phyloP scores from a whole-genome alignment of 371 early-diverging fungal genomes.

The Mortierella sp. region DNA sequence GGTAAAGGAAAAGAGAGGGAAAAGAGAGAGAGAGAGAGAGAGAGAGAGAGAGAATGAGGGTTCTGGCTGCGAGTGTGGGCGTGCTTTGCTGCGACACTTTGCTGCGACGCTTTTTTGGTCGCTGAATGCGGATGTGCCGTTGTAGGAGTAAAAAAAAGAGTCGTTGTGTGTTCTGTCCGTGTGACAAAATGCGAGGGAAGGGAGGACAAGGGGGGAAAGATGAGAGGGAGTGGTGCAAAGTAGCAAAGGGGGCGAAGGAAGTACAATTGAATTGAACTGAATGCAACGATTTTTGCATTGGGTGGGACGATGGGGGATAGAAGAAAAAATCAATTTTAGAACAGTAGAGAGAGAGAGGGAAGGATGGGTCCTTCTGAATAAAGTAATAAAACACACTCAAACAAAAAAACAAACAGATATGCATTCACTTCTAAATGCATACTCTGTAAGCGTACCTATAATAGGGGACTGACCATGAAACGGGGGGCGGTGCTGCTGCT shows the following conservation, averaged over 20 bases:
- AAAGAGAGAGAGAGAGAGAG: neutral
- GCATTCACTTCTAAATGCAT: neutral
- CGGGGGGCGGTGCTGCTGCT: neutral
- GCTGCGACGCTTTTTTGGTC: neutral
- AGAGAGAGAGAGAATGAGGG: neutral
- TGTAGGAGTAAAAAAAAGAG: neutral
- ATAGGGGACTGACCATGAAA: neutral
- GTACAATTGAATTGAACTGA: neutral
- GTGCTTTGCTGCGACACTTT: neutral
- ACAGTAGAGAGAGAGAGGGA: neutral
- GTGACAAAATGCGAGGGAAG: neutral
- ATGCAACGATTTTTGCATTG: neutral
- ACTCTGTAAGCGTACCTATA: neutral
- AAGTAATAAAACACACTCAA: neutral
- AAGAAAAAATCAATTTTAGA: neutral
- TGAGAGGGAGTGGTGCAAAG: neutral
- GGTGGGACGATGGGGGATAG: neutral
- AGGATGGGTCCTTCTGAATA: neutral
- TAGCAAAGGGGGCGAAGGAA: neutral
- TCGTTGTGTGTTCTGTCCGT: neutral
- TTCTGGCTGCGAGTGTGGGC: neutral
- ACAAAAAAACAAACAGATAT: neutral
- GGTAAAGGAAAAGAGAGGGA: too few relatives aligned
- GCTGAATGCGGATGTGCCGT: neutral
- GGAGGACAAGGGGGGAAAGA: neutral